phyloP scores from a whole-genome alignment of 2,329 filamentous ascomycete species.

The Byssochlamys sp. region DNA sequence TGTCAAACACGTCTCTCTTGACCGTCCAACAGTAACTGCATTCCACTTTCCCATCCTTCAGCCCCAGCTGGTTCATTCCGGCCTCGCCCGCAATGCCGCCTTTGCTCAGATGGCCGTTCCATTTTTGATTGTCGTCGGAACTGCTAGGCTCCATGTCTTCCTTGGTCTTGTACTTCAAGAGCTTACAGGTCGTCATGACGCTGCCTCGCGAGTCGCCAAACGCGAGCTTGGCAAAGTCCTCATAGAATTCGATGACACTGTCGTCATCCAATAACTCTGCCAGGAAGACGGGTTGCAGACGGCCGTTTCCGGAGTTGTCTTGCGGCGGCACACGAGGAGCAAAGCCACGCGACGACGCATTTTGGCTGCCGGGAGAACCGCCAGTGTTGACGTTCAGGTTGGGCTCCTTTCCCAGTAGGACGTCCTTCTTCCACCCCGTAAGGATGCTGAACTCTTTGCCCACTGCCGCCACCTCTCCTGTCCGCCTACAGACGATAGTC shows the following conservation, averaged over 20 bases:
- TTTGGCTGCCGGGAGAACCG: slow-evolving; percentile 33
- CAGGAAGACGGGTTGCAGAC: slow-evolving; percentile 72
- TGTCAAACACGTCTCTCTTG: slow-evolving; percentile 93
- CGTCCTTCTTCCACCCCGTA: slow-evolving; percentile 85
- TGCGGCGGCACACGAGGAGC: slow-evolving; percentile 38
- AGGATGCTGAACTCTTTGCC: slow-evolving; percentile 95
- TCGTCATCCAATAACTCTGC: slow-evolving; percentile 90
- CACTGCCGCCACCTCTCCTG: slow-evolving; percentile 86
- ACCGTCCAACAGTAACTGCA: slow-evolving; percentile 96
- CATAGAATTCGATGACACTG: slow-evolving; percentile 86
- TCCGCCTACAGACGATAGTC: slow-evolving; percentile 81
- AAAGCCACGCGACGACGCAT: slow-evolving; percentile 33
- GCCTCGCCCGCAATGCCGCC: slow-evolving; percentile 43
- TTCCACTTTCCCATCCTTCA: slow-evolving; percentile 81
- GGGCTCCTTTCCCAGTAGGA: slow-evolving; percentile 74
- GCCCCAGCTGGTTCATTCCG: slow-evolving; percentile 68
- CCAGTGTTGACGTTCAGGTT: slow-evolving; percentile 80
- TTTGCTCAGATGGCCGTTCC: slow-evolving; percentile 34
- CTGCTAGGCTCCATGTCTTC: slow-evolving; percentile 41
- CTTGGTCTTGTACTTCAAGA: slow-evolving; percentile 80
- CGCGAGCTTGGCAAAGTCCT: slow-evolving; percentile 84
- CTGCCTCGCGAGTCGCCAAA: slow-evolving; percentile 84
- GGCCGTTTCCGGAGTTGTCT: slow-evolving; percentile 33
- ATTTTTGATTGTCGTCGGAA: slow-evolving; percentile 39
- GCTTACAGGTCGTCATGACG: slow-evolving; percentile 70